Evolutionary conservation across 1,284 basidiomycete species (phyloP).

Genomic region (Paramarasmius palmivorus): DNA sequence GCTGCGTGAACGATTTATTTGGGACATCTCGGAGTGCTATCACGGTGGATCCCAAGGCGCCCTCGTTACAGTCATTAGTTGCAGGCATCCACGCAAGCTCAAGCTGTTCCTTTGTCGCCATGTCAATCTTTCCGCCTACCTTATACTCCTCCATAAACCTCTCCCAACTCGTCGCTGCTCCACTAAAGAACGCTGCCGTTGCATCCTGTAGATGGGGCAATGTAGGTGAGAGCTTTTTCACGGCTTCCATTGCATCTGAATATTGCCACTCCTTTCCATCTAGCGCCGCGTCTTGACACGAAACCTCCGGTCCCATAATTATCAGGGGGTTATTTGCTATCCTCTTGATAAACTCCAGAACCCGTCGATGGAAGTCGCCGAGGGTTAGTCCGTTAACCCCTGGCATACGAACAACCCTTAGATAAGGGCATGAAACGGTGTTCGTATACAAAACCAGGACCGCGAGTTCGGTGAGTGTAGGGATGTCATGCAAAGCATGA

Average conservation of each 20-base stretch:
- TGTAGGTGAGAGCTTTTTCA: conserved; percentile 2
- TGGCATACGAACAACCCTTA: conserved; percentile 12
- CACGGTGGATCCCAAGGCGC: too few relatives aligned
- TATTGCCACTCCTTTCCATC: conserved; percentile 4
- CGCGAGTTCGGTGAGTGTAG: conserved; percentile 37
- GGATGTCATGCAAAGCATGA: conserved; percentile 28
- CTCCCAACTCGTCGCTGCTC: neutral
- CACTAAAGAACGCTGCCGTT: neutral
- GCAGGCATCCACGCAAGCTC: too few relatives aligned
- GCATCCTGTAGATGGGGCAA: neutral
- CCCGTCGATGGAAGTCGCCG: conserved; percentile 12
- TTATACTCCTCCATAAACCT: neutral
- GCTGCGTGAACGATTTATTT: too few relatives aligned
- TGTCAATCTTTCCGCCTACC: too few relatives aligned
- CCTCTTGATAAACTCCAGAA: conserved; percentile 9
- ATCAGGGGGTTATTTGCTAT: conserved; percentile 9
- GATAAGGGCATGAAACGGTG: conserved; percentile 20
- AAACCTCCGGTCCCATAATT: neutral
- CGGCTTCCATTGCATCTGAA: conserved; percentile 11
- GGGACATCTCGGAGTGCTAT: too few relatives aligned
- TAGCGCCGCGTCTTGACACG: neutral
- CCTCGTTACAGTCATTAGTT: too few relatives aligned
- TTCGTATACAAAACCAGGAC: conserved; percentile 29
- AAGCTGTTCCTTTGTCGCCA: too few relatives aligned
- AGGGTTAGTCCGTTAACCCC: conserved; percentile 16